These are phyloP conservation scores for Turnera subulata DNA, from an alignment of 345 rosid genomes.

Conservation along the genomic window DNA sequence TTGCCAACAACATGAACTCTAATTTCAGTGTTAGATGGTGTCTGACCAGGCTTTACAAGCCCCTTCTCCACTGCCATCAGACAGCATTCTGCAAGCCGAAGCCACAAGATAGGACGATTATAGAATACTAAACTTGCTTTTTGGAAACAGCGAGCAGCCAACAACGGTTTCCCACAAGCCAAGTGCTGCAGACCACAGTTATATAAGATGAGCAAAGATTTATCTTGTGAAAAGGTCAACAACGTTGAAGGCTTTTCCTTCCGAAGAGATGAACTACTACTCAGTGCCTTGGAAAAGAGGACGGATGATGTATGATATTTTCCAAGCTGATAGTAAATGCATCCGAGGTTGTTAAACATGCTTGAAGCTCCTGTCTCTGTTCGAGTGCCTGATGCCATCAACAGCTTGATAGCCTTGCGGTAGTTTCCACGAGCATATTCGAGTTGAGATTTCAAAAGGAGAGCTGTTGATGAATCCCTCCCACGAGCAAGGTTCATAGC, in stretches of 20 bases:
- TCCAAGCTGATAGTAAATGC: conserved; percentile 80
- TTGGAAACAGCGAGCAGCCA: conserved; percentile 87
- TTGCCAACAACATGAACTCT: conserved; percentile 65
- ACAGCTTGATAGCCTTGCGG: conserved; percentile 88
- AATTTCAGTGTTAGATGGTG: conserved; percentile 49
- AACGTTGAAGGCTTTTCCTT: conserved; percentile 70
- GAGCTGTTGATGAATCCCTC: conserved; percentile 83
- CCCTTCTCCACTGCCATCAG: conserved; percentile 82
- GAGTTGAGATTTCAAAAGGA: conserved; percentile 89
- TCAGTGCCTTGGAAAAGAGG: conserved; percentile 74
- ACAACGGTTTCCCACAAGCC: conserved; percentile 79
- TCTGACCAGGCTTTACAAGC: conserved; percentile 36
- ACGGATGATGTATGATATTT: conserved; percentile 60
- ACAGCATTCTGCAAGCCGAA: conserved; percentile 94
- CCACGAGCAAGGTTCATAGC: conserved; percentile 89
- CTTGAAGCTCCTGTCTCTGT: conserved; percentile 64
- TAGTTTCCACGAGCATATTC: conserved; percentile 95
- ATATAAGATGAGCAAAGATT: conserved; percentile 71
- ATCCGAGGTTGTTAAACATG: conserved; percentile 88
- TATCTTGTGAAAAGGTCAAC: conserved; percentile 74
- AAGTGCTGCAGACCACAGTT: conserved; percentile 82
- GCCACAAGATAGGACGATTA: conserved; percentile 78
- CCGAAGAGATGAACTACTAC: conserved; percentile 55
- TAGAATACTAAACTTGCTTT: conserved; percentile 66
- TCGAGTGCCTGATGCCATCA: conserved; percentile 71